A percentile compares a stretch with the other conserved stretches of the same genome.
Conservation (phyloP, 169 alveolate genomes). For the Plasmodium falciparum region DNA sequence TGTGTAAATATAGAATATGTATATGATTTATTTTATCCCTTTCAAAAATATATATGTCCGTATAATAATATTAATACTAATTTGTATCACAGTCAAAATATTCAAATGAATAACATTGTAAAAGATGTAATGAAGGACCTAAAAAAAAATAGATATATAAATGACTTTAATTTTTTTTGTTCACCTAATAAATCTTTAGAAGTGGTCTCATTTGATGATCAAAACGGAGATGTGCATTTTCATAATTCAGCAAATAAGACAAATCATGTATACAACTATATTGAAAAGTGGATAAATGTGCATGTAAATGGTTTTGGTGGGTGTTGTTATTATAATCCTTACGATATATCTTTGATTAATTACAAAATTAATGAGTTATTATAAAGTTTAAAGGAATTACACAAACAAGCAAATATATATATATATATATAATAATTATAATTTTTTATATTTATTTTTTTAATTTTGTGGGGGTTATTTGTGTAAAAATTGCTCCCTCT, state of each 20-base stretch:
- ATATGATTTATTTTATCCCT: slow-evolving; percentile 29
- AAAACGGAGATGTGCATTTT: background rate
- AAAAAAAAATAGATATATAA: slow-evolving; percentile 32
- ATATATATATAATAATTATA: background rate
- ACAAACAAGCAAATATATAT: background rate
- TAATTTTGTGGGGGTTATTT: background rate
- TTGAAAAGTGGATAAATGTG: slow-evolving; percentile 31
- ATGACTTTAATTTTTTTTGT: slow-evolving; percentile 50
- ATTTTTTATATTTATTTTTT: slow-evolving; percentile 1
- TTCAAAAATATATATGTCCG: slow-evolving; percentile 11
- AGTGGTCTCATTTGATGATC: slow-evolving; percentile 4
- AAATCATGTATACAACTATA: slow-evolving; percentile 31
- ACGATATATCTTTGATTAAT: slow-evolving; percentile 43
- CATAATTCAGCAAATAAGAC: background rate
- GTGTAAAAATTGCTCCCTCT: background rate
- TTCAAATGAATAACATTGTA: background rate
- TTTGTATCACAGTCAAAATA: slow-evolving; percentile 19
- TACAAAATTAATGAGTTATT: slow-evolving; percentile 7
- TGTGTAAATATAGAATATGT: slow-evolving; percentile 43
- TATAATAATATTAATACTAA: slow-evolving; percentile 16
- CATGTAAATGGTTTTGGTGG: slow-evolving; percentile 64
- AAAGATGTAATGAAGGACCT: slow-evolving; percentile 10
- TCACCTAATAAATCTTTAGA: slow-evolving; percentile 56
- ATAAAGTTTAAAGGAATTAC: background rate
- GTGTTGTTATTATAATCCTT: slow-evolving; percentile 53